Conservation (phyloP, 192 early-diverging fungal species). For the Linnemannia schmuckeri region DNA sequence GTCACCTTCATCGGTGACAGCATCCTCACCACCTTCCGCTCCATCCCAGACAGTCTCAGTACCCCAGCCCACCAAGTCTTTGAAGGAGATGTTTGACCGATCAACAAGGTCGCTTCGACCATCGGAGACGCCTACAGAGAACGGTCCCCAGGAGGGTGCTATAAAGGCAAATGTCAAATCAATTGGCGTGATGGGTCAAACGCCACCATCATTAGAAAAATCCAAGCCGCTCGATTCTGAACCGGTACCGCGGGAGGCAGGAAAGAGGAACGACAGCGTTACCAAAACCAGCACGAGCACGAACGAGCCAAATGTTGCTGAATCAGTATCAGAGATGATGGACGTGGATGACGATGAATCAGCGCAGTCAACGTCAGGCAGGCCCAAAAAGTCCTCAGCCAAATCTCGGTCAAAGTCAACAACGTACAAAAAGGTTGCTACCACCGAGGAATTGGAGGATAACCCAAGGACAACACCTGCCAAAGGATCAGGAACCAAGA, state of each 20-base stretch:
- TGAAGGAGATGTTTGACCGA: constrained; percentile 8
- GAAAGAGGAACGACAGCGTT: background rate
- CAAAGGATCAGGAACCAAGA: background rate
- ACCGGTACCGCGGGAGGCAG: background rate
- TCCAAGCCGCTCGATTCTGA: background rate
- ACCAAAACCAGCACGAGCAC: background rate
- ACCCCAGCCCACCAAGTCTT: background rate
- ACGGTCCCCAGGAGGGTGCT: background rate
- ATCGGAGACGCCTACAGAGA: background rate
- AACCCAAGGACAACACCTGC: background rate
- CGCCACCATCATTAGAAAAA: background rate
- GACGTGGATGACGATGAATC: background rate
- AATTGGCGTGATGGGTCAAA: background rate
- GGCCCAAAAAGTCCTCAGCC: background rate
- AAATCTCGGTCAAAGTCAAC: background rate
- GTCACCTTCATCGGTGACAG: background rate
- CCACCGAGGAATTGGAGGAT: background rate
- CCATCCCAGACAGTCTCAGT: background rate
- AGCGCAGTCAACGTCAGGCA: background rate
- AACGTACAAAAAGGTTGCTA: background rate
- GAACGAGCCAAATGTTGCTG: background rate
- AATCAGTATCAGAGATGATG: background rate
- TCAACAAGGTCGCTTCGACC: background rate
- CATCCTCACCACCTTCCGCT: background rate
- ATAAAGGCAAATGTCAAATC: background rate